Evolutionary conservation across 345 rosid species (phyloP), one percentile per base, ranked within the genome.

Genomic region (Turritis glabra): DNA sequence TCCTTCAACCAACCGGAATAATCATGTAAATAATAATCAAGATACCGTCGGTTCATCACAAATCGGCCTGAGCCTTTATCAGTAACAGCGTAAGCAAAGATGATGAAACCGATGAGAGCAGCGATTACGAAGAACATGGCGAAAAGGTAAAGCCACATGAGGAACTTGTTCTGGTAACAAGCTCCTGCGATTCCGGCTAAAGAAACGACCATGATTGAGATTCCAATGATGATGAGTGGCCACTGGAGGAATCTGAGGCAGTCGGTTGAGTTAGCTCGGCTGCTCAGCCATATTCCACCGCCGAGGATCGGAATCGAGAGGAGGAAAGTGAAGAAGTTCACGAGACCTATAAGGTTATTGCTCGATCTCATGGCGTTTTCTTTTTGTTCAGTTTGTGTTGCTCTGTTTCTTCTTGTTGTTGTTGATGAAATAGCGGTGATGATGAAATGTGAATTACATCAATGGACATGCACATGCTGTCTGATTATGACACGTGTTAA

Each of bases 281-380:
- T 88, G 89, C 96, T 87, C 3, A 95, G 87, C 99, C 99, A 95
- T 82, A 95, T 95, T 11, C 99, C 99, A 18, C 94, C 97, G n/a
- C 97, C 97, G 40, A 89, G 75, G 84, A 95, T 92, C 0, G 96
- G 96, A 62, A 95, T 80, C 1, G 99, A 89, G 15, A 95, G 83
- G 15, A 95, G 82, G 86, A 95, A 90, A 29, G 97, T 92, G 13
- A 89, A 3, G 92, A 95, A 95, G 87, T 92, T 92, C 2, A 95
- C 74, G 7, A 90, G 27, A 2, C 98, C 99, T 51, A 89, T 88
- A 59, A 90, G 80, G 83, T 96, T 86, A 79, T 89, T 90, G 85
- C 83, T 92, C 8, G 64, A 27, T 77, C 99, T 89, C 98, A 96
- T 92, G 57, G 53, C 66, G 43, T 3, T 10, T 5, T 9, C 1